Evolutionary conservation across 345 rosid genomes (phyloP).

Genomic region (Fremontodendron californicum): DNA sequence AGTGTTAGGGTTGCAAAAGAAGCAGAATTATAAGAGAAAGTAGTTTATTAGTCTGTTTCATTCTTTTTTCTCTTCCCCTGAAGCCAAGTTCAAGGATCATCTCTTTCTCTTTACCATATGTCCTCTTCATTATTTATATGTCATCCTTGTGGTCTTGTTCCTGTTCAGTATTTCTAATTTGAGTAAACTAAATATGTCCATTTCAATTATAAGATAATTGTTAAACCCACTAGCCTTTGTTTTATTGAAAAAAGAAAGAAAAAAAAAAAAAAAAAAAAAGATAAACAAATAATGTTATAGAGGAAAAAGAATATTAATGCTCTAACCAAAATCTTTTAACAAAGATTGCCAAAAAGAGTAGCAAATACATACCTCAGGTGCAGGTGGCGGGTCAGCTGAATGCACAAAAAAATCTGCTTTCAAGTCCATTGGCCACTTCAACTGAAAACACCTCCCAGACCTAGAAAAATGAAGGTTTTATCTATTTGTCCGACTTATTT

Average conservation of each 20-base stretch:
- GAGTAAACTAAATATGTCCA: not conserved
- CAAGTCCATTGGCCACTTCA: conserved; percentile 68
- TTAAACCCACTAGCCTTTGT: not conserved
- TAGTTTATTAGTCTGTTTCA: not conserved
- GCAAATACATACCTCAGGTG: conserved; percentile 40
- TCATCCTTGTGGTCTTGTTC: not conserved
- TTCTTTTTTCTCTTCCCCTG: not conserved
- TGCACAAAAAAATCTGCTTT: conserved; percentile 71
- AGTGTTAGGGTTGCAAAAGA: not conserved
- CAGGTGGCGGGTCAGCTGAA: conserved; percentile 35
- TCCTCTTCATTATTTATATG: not conserved
- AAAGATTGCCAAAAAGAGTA: not conserved
- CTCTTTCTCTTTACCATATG: not conserved
- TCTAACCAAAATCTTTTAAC: not conserved
- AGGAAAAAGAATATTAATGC: not conserved
- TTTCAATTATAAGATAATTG: not conserved
- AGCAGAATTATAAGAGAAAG: not conserved
- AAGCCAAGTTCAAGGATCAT: not conserved
- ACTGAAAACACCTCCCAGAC: conserved; percentile 68
- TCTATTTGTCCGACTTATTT: not conserved
- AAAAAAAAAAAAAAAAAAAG: not conserved
- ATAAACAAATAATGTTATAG: not conserved
- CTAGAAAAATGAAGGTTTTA: conserved; percentile 32
- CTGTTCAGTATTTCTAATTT: not conserved
- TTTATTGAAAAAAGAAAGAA: not conserved